Evolutionary conservation across 1,139 yeast genomes (phyloP).

Genomic region (Diutina rugosa): DNA sequence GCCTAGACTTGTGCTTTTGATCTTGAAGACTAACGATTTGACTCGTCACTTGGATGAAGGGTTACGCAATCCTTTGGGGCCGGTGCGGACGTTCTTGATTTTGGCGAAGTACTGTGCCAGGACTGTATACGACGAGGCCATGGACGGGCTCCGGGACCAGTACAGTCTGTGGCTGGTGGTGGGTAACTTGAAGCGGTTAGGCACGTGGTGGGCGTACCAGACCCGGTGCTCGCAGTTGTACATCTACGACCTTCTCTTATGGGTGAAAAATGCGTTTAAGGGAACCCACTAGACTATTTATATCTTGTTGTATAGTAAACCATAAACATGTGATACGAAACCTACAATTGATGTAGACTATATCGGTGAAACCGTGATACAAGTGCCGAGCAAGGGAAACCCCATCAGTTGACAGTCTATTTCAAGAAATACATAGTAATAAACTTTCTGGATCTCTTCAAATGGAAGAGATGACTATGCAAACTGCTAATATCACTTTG

Average conservation of each 20-base stretch:
- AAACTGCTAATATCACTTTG: no score
- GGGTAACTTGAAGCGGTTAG: slow-evolving; percentile 9
- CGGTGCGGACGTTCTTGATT: slow-evolving; percentile 76
- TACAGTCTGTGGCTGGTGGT: slow-evolving; percentile 4
- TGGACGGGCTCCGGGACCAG: not conserved
- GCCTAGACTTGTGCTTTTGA: slow-evolving; percentile 76
- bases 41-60: slow-evolving; percentile 82
- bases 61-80: slow-evolving; percentile 73
- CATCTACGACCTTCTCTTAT: slow-evolving; percentile 38
- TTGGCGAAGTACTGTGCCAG: slow-evolving; percentile 84
- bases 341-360: no score
- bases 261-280: slow-evolving; percentile 10
- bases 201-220: slow-evolving; percentile 37
- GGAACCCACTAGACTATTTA: not conserved
- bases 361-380: no score
- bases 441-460: no score
- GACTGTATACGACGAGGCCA: slow-evolving; percentile 53
- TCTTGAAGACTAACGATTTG: slow-evolving; percentile 87
- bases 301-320: not conserved
- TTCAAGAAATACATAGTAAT: no score
- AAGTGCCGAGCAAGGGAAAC: no score
- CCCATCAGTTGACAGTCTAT: no score
- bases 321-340: no score
- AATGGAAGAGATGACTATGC: no score
- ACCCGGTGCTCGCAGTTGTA: slow-evolving; percentile 39